Conservation (phyloP, 768 basidiomycete genomes). For the Termitomyces sp. region DNA sequence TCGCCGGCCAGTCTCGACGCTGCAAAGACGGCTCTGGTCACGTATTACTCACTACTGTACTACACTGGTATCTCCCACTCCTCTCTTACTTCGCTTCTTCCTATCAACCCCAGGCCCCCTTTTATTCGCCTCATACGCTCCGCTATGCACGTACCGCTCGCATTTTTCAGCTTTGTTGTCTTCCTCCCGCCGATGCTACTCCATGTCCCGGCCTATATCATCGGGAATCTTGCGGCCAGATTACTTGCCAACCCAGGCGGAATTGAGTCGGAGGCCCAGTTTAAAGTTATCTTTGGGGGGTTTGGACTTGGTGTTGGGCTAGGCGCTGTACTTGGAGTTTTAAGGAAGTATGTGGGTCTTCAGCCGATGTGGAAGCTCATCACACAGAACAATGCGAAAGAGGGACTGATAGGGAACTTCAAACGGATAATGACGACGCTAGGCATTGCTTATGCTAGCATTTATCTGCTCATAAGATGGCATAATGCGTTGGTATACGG, state of each 20-base stretch:
- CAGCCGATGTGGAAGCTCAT: neutral
- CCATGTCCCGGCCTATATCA: neutral
- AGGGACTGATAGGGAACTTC: neutral
- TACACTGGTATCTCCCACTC: neutral
- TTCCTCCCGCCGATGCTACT: neutral
- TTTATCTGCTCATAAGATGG: neutral
- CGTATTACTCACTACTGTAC: neutral
- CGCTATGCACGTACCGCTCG: neutral
- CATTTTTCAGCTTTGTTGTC: neutral
- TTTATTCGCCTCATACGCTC: neutral
- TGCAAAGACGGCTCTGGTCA: neutral
- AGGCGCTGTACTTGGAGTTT: neutral
- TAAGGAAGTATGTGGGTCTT: neutral
- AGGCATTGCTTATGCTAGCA: neutral
- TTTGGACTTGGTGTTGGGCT: neutral
- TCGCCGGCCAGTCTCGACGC: neutral
- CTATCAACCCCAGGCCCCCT: neutral
- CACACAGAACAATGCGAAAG: neutral
- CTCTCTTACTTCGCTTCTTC: neutral
- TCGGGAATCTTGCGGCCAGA: neutral
- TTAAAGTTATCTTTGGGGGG: neutral
- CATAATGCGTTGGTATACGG: neutral
- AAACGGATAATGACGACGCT: neutral
- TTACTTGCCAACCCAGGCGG: neutral
- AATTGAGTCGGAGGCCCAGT: neutral